These are phyloP conservation scores for Viridothelium virens DNA, from an alignment of 495 filamentous ascomycete genomes.

Conservation along the genomic window DNA sequence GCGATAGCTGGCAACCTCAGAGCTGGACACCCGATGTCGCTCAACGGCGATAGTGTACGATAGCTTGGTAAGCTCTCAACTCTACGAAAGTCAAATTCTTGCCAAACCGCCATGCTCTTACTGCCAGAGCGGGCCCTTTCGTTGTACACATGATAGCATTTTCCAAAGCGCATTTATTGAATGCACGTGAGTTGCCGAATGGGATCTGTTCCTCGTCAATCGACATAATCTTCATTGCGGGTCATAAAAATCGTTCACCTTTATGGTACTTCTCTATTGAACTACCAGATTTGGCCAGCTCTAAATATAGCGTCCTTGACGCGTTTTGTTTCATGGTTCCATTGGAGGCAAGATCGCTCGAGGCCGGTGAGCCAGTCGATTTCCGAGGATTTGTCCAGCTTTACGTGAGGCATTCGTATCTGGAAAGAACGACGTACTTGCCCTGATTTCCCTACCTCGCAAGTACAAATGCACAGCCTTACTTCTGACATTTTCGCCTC, in stretches of 20 bases:
- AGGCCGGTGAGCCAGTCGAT: neutral
- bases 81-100: neutral
- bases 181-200: too few relatives aligned
- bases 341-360: neutral
- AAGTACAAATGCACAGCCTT: neutral
- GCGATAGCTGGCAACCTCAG: slow-evolving; percentile 71
- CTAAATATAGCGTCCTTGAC: neutral
- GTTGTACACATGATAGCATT: neutral
- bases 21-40: slow-evolving; percentile 53
- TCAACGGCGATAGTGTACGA: neutral
- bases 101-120: neutral
- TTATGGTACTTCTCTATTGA: neutral
- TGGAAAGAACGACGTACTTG: neutral
- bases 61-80: neutral
- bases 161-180: too few relatives aligned
- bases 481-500: neutral
- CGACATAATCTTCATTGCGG: neutral
- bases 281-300: neutral
- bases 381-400: neutral
- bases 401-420: neutral
- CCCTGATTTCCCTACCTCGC: neutral
- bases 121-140: neutral
- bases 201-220: neutral
- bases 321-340: neutral
- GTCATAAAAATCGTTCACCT: neutral